These are phyloP conservation scores for Saccharata proteae DNA, from an alignment of 2,329 filamentous ascomycete species.

Conservation along the genomic window DNA sequence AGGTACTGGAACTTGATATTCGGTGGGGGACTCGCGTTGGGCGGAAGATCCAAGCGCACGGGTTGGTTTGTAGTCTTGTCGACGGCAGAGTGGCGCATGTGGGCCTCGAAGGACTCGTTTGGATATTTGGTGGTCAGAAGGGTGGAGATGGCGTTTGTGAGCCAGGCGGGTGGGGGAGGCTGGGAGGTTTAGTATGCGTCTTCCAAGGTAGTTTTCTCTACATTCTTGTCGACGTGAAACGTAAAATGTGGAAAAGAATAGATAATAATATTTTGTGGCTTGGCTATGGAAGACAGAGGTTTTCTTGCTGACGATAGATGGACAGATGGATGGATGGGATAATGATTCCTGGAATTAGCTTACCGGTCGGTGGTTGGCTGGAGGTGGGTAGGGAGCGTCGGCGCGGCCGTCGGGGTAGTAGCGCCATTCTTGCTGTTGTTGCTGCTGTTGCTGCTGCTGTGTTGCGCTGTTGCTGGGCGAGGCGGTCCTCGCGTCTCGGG, in stretches of 20 bases:
- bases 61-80: constrained; percentile 58
- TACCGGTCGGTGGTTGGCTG: constrained; percentile 51
- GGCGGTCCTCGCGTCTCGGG: constrained; percentile 13
- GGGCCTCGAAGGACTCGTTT: constrained; percentile 72
- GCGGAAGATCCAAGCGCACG: constrained; percentile 38
- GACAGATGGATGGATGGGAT: too few species aligned
- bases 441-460: constrained; percentile 18
- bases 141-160: constrained; percentile 57
- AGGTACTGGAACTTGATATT: constrained; percentile 71
- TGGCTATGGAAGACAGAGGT: too few species aligned
- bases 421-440: constrained; percentile 20
- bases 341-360: too few species aligned
- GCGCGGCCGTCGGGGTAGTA: constrained; percentile 44
- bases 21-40: constrained; percentile 42
- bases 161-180: constrained; percentile 82
- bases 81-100: constrained; percentile 82
- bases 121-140: constrained; percentile 62
- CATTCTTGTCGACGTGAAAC: too few species aligned
- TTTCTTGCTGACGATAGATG: too few species aligned
- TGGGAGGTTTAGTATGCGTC: too few species aligned
- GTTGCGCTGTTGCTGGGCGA: constrained; percentile 19
- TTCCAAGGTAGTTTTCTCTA: too few species aligned
- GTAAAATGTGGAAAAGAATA: too few species aligned
- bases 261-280: too few species aligned
- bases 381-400: constrained; percentile 51